Evolutionary conservation across 768 basidiomycete genomes (phyloP).

Genomic region (Trametes cingulata): DNA sequence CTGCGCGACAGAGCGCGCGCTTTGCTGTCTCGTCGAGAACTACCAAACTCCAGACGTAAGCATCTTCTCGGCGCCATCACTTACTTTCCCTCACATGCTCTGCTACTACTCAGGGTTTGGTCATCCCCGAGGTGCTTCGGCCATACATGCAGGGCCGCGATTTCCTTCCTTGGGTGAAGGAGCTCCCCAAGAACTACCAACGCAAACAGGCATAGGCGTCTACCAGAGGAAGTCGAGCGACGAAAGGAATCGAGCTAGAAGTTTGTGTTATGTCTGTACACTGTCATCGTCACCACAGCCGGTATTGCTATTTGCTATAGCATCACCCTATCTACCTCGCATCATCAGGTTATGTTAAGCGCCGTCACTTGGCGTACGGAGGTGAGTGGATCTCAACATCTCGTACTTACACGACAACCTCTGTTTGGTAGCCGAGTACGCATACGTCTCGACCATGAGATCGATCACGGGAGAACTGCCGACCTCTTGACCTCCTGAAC

Average conservation of each 20-base stretch:
- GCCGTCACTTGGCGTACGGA: not conserved
- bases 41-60: conserved; percentile 93
- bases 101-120: conserved; percentile 64
- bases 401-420: too few species aligned
- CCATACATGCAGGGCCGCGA: conserved; percentile 97
- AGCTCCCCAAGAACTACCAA: conserved; percentile 75
- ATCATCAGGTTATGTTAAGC: too few species aligned
- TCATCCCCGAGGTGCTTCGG: conserved; percentile 84
- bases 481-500: too few species aligned
- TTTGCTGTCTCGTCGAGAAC: conserved; percentile 98
- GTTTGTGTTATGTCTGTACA: conserved; percentile 8
- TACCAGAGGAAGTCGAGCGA: not conserved
- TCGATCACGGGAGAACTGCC: too few species aligned
- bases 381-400: not conserved
- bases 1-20: conserved; percentile 93
- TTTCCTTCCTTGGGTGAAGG: conserved; percentile 84
- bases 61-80: conserved; percentile 13
- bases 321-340: not conserved
- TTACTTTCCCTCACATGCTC: not conserved
- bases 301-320: not conserved
- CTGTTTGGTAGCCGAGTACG: too few species aligned
- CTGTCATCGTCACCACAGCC: not conserved
- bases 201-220: conserved; percentile 57
- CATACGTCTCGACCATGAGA: too few species aligned
- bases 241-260: not conserved